These are phyloP conservation scores for Fraxinus nigra DNA, from an alignment of 305 asterid genomes.

Conservation along the genomic window DNA sequence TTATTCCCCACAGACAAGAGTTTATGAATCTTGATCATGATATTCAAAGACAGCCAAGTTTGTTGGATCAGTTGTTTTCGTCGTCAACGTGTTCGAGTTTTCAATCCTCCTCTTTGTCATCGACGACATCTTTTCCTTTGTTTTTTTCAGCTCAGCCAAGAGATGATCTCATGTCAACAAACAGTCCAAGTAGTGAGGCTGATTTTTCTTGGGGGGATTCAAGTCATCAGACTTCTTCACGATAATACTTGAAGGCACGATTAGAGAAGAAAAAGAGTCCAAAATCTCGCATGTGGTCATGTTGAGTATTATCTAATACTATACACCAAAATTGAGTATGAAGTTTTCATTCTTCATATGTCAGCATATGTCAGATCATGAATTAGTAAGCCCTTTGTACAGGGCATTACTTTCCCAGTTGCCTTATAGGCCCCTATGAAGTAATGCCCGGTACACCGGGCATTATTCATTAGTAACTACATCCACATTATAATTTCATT, in stretches of 20 bases:
- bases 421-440: too few relatives aligned
- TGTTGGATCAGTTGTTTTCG: background rate
- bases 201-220: background rate
- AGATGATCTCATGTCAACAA: background rate
- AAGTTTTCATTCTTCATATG: too few relatives aligned
- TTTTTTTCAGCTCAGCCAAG: background rate
- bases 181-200: background rate
- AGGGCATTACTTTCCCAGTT: too few relatives aligned
- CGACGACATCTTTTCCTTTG: background rate
- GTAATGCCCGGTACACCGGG: too few relatives aligned
- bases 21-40: background rate
- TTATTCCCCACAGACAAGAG: background rate
- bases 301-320: too few relatives aligned
- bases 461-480: too few relatives aligned
- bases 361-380: too few relatives aligned
- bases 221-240: background rate
- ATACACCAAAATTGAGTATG: too few relatives aligned
- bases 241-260: background rate
- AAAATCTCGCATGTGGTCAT: background rate
- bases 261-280: background rate
- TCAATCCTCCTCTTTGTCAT: background rate
- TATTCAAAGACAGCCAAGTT: background rate
- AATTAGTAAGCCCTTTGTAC: too few relatives aligned
- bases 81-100: background rate
- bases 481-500: background rate